A percentile compares a stretch with the other conserved stretches of the same genome.
phyloP scores from a whole-genome alignment of 495 filamentous ascomycete species.

The Collariella sp. region DNA sequence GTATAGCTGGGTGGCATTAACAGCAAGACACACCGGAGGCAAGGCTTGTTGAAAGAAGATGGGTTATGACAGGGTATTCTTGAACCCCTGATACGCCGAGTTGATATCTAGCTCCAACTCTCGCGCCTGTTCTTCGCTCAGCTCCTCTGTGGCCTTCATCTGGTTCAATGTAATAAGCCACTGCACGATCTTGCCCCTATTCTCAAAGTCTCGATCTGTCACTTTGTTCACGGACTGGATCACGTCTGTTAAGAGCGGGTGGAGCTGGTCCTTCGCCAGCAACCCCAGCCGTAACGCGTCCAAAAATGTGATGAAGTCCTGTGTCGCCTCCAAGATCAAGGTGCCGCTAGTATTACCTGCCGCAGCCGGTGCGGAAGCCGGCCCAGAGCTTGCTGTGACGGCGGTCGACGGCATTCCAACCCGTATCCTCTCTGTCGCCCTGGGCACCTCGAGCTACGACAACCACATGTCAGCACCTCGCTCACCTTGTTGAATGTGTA shows the following conservation, averaged over 20 bases:
- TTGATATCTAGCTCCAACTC: conserved; percentile 86
- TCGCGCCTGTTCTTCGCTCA: conserved; percentile 77
- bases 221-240: conserved; percentile 97
- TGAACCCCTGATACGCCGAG: conserved; percentile 86
- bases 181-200: conserved; percentile 90
- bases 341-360: conserved; percentile 56
- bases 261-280: conserved; percentile 87
- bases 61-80: conserved; percentile 40
- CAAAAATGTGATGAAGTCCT: conserved; percentile 97
- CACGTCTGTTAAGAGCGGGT: conserved; percentile 85
- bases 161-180: conserved; percentile 97
- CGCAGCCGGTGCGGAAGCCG: conserved; percentile 38
- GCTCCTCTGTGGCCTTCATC: conserved; percentile 89
- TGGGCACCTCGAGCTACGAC: conserved; percentile 78
- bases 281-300: conserved; percentile 86
- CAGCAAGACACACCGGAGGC: too few species aligned
- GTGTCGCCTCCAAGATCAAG: conserved; percentile 76
- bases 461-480: background rate
- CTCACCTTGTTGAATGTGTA: background rate
- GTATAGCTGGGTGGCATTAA: too few species aligned
- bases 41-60: too few species aligned
- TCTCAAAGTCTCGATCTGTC: conserved; percentile 86
- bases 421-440: conserved; percentile 84
- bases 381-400: conserved; percentile 43
- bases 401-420: conserved; percentile 72